phyloP scores from a whole-genome alignment of 805 yeast genomes.

The Ogataea degrootiae region DNA sequence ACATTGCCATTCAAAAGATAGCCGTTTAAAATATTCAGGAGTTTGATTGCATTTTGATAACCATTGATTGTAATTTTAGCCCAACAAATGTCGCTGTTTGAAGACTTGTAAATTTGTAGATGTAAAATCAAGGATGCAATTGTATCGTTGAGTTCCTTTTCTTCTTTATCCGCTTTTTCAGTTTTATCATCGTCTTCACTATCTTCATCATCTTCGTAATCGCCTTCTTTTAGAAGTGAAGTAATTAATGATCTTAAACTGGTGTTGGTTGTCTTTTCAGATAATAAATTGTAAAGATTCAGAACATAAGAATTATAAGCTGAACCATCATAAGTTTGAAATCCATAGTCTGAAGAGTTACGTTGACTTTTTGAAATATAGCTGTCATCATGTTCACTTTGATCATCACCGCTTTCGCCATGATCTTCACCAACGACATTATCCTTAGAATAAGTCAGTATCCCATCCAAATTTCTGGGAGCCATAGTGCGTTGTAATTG shows the following conservation, averaged over 20 bases:
- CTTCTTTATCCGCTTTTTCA: not conserved
- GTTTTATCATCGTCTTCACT: not conserved
- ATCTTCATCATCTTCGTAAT: not conserved
- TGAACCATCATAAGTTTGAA: too few relatives aligned
- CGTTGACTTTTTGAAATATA: not conserved
- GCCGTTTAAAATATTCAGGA: slow-evolving; percentile 17
- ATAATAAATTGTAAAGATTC: too few relatives aligned
- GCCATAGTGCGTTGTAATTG: not conserved
- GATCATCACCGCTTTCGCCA: not conserved
- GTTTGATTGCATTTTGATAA: slow-evolving; percentile 4
- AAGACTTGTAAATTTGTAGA: slow-evolving; percentile 18
- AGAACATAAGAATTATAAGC: too few relatives aligned
- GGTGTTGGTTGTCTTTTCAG: too few relatives aligned
- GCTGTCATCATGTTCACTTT: not conserved
- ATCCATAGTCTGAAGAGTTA: too few relatives aligned
- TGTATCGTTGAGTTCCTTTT: not conserved
- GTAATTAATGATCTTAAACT: too few relatives aligned
- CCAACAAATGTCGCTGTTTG: slow-evolving; percentile 19
- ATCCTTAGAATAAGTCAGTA: not conserved
- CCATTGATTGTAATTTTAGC: slow-evolving; percentile 11
- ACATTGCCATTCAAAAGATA: slow-evolving; percentile 13
- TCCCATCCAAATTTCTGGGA: not conserved
- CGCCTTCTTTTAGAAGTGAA: too few relatives aligned
- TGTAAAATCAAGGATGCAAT: not conserved
- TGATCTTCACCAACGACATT: not conserved